Evolutionary conservation across 805 yeast genomes (phyloP), one percentile per base, ranked within the genome.

Genomic region (Kazachstania taianensis): DNA sequence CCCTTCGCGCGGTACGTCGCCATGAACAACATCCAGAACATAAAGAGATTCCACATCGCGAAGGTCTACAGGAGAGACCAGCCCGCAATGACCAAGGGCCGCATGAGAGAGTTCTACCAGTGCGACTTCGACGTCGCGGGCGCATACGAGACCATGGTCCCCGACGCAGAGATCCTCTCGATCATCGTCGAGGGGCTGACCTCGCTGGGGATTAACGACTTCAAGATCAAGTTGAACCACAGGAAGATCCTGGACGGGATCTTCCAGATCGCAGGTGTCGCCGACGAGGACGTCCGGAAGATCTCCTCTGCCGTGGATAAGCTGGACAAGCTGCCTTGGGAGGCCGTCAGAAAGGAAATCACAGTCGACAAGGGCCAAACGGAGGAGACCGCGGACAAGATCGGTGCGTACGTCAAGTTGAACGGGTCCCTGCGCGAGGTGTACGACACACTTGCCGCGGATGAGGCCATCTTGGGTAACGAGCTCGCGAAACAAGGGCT

Each of bases 41-140:
- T 92, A 62, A 92, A 92, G 65, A 73, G 99, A 57, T 92, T 77
- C 59, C 99, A 92, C 65, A 84, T 92, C 45, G 98, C 99, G 49
- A 92, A 92, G 61, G 99, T 92, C 37, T 92, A 92, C 65, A 78
- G 99, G 67, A 81, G 99, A 65, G 99, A 92, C 59, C 99, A 92
- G 64, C 99, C 99, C 5, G 99, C 99, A 7, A 92, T 92, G 98
- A 89, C 97, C 35, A 92, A 92, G 64, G 99, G 99, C 42, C 76
- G 99, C 64, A 92, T 92, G 98, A 82, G 99, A 73, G 99, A 92
- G 63, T 92, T 92, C 55, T 92, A 92, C 62, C 99, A 92, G 66
- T 92, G 99, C 69, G 99, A 92, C 66, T 83, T 92, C 52, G 99
- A 92, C 61, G 69, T 92, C 53, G 99, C 99, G 16, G 99, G 99